Evolutionary conservation across 768 basidiomycete genomes (phyloP), one percentile per base, ranked within the genome.

Genomic region (Albatrellus ellisii): DNA sequence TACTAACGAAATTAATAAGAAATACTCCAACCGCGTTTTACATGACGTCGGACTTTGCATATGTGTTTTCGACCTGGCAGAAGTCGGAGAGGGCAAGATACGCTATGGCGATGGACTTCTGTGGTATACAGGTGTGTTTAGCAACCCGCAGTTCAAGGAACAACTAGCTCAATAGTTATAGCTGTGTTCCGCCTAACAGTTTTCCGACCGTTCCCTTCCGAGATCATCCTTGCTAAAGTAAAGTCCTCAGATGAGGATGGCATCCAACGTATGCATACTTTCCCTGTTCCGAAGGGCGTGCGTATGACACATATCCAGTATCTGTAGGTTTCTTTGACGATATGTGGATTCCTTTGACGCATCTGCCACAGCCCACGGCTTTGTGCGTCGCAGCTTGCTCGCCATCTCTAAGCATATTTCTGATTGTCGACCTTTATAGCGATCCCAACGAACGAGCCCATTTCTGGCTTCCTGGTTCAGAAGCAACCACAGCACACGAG

Each of bases 251-350:
- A 90, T 36, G 75, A 84, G 50, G 77, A 85, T 36, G 85, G 86
- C 9, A 78, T 98, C 48, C 69, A 87, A 59, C 59, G 94, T 92
- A 49, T 32, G 85, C 66, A 12, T 12, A 22, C 21, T 39, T 10
- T 27, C 1, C 35, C 28, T 24, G 15, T 29, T 29, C 1, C 27
- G 7, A 15, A n/a, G 4, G 6, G 15, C 5, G 11, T 36, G 27
- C 18, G 43, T 39, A 15, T 43, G 33, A 24, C 25, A 42, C 34
- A 17, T 8, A 42, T 33, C 12, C 52, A 94, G 91, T 94, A 21
- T 75, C 81, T 17, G 59, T 95, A 14, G 84, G 81, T 15, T 97
- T 98, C 66, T 98, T 98, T 54, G 87, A 90, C 59, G 91, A 97
- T 52, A 79, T 97, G 18, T 86, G 88, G 55, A 72, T 97, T 35